Evolutionary conservation across 1,139 yeast genomes (phyloP), one percentile per base, ranked within the genome.

Genomic region (Candida tropicalis): DNA sequence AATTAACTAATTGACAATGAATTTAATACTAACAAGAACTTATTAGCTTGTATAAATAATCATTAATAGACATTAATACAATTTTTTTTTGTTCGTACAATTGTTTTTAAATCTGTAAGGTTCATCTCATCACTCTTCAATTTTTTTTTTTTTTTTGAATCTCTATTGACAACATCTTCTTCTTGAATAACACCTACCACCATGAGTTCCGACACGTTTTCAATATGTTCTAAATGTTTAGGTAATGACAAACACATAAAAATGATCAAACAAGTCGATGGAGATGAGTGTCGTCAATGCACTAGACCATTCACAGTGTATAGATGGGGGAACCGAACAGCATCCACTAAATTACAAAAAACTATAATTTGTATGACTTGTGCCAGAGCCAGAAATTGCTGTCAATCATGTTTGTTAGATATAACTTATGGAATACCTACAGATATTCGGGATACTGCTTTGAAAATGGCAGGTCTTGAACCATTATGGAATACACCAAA

Each of bases 351-450:
- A 45, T 58, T 73, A 40, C 72, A 72, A 46, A 78, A 75, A 53
- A 82, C 87, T 5, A 64, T 77, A 4, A 78, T 89, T 17, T 90
- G 99, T 62, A 60, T 68, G 31, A 82, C 91, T 0, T 93, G 99
- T 65, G 84, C 97, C 1, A 69, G 81, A 35, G 79, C 84, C 38
- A 77, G 84, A 50, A 85, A 87, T 63, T 86, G 96, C 52, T 93
- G 99, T 58, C 98, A 93, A 60, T 67, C 82, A 17, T 93, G 99
- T 60, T 77, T 89, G 80, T 65, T 87, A 35, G 98, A 93, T 65
- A 69, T 89, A 40, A 79, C 84, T 20, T 87, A 83, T 66, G 87
- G 90, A 5, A 78, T 93, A 20, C 91, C 97, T 0, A 62, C 89
- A 13, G 82, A 84, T 15, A 69, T 90, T 7, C 68, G 97, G 47